Base-by-base conservation (phyloP, 2,329 filamentous ascomycete species). In the Xylariales sp. region DNA sequence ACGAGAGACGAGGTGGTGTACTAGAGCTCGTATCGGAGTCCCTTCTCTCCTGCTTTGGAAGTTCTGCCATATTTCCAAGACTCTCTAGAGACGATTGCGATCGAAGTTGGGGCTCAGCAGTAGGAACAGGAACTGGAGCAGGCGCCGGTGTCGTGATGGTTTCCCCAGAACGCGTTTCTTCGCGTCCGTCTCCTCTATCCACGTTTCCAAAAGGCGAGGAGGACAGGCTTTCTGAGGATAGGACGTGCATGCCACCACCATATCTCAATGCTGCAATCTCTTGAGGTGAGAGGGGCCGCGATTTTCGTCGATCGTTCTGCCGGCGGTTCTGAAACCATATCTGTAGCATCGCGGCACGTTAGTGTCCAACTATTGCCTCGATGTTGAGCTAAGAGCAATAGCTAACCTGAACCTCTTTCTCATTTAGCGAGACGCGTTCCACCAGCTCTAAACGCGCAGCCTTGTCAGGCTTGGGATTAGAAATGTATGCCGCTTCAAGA, bases 321-420 rank as follows among this genome's bases (percentile, higher is more conserved):
- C 91, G 78, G 55, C 89, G 81, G 56, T 96, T 96, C 57, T 96
- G 91, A 65, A 96, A 96, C 91, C 91, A 97, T 52, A 96, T 95
- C 91, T 96, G 35, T 21, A 32, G 23, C 31, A 17, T 32, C 38
- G 46, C 29, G 50, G 47, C 36, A 42, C n/a, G n/a, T n/a, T n/a
- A n/a, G n/a, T n/a, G n/a, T n/a, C n/a, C n/a, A n/a, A n/a, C n/a
- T n/a, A n/a, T n/a, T n/a, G n/a, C n/a, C n/a, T n/a, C n/a, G n/a
- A n/a, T n/a, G n/a, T n/a, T n/a, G n/a, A n/a, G n/a, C n/a, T n/a
- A n/a, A n/a, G n/a, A n/a, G n/a, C n/a, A n/a, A n/a, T n/a, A n/a
- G 62, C 83, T 62, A 68, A 95, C 91, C 81, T 96, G 91, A 25
- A 96, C 88, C 69, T 96, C 90, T 63, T 95, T 96, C 67, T 96